phyloP scores from a whole-genome alignment of 192 early-diverging fungal genomes.

The Entrophospora sp. region DNA sequence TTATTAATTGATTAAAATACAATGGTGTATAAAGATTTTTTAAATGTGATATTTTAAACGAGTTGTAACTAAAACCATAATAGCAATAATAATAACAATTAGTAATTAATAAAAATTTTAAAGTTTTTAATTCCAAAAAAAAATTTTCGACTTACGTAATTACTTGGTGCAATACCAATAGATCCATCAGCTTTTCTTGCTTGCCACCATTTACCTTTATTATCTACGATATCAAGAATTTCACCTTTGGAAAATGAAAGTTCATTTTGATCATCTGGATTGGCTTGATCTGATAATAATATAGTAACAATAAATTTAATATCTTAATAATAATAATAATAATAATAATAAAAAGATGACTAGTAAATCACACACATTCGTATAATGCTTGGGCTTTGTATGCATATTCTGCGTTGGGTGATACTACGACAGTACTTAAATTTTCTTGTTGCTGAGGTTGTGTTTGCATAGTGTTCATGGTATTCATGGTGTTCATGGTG shows the following conservation, averaged over 20 bases:
- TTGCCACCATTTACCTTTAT: constrained; percentile 97
- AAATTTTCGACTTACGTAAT: constrained; percentile 63
- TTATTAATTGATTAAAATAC: too few species aligned
- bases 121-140: too few species aligned
- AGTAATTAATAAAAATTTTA: too few species aligned
- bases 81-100: too few species aligned
- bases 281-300: constrained; percentile 63
- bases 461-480: constrained; percentile 21
- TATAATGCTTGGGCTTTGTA: constrained; percentile 66
- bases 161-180: constrained; percentile 83
- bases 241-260: constrained; percentile 84
- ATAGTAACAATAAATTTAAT: background rate
- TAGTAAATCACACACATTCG: constrained; percentile 35
- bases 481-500: constrained; percentile 22
- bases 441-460: background rate
- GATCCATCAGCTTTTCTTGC: constrained; percentile 72
- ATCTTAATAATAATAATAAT: background rate
- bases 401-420: constrained; percentile 37
- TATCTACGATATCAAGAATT: constrained; percentile 75
- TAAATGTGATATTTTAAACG: too few species aligned
- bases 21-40: too few species aligned
- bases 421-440: constrained; percentile 34
- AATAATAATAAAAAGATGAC: background rate
- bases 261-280: constrained; percentile 85
- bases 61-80: too few species aligned